Conservation (phyloP, 2,329 filamentous ascomycete species). For the Ascocoryne sarcoides region DNA sequence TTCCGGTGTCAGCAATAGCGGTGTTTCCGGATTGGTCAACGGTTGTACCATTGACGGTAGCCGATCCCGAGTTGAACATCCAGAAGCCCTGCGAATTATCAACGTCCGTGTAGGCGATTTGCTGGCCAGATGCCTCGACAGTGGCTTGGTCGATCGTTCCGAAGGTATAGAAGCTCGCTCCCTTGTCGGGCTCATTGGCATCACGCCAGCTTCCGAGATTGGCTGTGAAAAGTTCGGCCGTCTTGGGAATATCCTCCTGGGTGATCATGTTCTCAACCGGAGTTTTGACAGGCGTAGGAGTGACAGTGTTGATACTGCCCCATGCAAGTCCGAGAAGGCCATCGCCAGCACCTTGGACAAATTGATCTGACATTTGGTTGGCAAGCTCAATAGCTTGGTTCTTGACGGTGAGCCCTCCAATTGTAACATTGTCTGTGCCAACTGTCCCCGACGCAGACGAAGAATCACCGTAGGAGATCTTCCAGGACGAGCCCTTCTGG, state of each 20-base stretch:
- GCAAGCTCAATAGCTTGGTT: slow-evolving; percentile 59
- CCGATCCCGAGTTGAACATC: slow-evolving; percentile 51
- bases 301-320: slow-evolving; percentile 54
- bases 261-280: slow-evolving; percentile 62
- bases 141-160: slow-evolving; percentile 61
- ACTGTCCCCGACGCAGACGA: slow-evolving; percentile 58
- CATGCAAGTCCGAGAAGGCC: slow-evolving; percentile 61
- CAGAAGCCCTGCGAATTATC: slow-evolving; percentile 61
- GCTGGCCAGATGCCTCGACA: slow-evolving; percentile 42
- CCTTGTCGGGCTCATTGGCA: slow-evolving; percentile 32
- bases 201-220: slow-evolving; percentile 48
- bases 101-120: slow-evolving; percentile 51
- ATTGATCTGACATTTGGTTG: slow-evolving; percentile 47
- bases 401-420: slow-evolving; percentile 54
- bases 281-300: slow-evolving; percentile 45
- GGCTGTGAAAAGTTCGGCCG: slow-evolving; percentile 47
- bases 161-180: slow-evolving; percentile 61
- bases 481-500: slow-evolving; percentile 44
- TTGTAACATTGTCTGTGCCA: slow-evolving; percentile 50
- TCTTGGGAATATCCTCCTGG: slow-evolving; percentile 41
- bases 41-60: slow-evolving; percentile 47
- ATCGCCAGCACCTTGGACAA: slow-evolving; percentile 47
- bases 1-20: slow-evolving; percentile 65
- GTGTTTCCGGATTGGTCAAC: slow-evolving; percentile 46
- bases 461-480: slow-evolving; percentile 59